A percentile compares a stretch with the other conserved stretches of the same genome.
Conservation (phyloP, 2,329 filamentous ascomycete species). For the Diplocarpon rosae region DNA sequence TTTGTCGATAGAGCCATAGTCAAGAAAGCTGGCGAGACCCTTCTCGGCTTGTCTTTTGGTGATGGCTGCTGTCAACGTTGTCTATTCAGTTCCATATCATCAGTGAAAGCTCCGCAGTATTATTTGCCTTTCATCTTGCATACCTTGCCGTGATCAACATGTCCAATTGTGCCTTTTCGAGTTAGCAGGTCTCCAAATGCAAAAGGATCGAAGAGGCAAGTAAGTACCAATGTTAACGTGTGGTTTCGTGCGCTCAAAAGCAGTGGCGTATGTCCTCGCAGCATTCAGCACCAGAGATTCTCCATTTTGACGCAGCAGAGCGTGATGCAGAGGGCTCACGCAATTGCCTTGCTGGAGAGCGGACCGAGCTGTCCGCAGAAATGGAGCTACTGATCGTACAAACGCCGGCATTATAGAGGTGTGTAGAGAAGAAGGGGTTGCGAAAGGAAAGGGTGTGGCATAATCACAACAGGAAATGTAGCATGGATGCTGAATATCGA, state of each 20-base stretch:
- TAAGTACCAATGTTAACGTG: conserved; percentile 90
- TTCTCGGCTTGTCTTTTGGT: conserved; percentile 96
- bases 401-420: conserved; percentile 57
- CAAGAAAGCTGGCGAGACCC: conserved; percentile 86
- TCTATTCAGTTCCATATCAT: conserved; percentile 42
- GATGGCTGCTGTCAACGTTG: conserved; percentile 95
- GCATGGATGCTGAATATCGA: no score
- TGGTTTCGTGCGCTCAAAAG: conserved; percentile 84
- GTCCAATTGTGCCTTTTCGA: conserved; percentile 75
- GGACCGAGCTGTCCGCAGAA: conserved; percentile 71
- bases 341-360: conserved; percentile 58
- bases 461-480: no score
- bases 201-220: background rate
- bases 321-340: conserved; percentile 66
- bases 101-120: conserved; percentile 13
- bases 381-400: conserved; percentile 65
- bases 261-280: conserved; percentile 49
- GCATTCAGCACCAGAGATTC: conserved; percentile 54
- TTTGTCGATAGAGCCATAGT: conserved; percentile 98
- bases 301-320: conserved; percentile 50
- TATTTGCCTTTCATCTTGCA: background rate
- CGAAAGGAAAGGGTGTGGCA: background rate
- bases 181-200: conserved; percentile 8
- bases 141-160: conserved; percentile 99
- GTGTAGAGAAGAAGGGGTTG: conserved; percentile 5